Conservation (phyloP, 1,284 basidiomycete genomes). For the Tranzscheliella williamsii region DNA sequence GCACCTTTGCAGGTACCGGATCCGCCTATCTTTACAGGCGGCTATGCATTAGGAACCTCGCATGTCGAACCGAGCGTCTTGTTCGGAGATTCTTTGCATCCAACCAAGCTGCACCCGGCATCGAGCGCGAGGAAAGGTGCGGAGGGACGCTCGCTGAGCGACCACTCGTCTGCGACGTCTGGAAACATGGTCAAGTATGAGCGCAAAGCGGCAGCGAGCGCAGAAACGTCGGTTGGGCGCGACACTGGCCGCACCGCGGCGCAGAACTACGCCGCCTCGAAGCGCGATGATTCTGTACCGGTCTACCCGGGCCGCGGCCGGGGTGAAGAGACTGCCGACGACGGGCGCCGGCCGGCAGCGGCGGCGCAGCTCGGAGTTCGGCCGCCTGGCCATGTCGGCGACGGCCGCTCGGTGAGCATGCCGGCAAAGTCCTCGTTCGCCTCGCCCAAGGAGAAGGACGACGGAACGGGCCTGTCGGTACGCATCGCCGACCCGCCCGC, state of each 20-base stretch:
- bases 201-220: neutral
- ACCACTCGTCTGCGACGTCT: neutral
- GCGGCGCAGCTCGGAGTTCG: neutral
- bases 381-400: neutral
- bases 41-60: neutral
- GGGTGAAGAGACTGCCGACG: neutral
- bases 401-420: conserved; percentile 20
- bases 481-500: conserved; percentile 18
- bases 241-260: neutral
- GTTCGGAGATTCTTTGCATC: neutral
- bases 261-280: neutral
- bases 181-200: neutral
- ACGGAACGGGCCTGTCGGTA: conserved; percentile 1
- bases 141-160: neutral
- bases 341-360: neutral
- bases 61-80: neutral
- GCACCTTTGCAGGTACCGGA: neutral
- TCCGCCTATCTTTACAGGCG: neutral
- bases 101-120: neutral
- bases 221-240: neutral
- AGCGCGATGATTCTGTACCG: neutral
- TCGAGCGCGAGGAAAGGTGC: neutral
- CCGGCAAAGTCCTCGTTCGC: conserved; percentile 1
- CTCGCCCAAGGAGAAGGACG: too few relatives aligned
- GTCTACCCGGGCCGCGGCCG: neutral